These are phyloP conservation scores for Aspergillus haitiensis DNA, from an alignment of 495 filamentous ascomycete genomes.

Conservation along the genomic window DNA sequence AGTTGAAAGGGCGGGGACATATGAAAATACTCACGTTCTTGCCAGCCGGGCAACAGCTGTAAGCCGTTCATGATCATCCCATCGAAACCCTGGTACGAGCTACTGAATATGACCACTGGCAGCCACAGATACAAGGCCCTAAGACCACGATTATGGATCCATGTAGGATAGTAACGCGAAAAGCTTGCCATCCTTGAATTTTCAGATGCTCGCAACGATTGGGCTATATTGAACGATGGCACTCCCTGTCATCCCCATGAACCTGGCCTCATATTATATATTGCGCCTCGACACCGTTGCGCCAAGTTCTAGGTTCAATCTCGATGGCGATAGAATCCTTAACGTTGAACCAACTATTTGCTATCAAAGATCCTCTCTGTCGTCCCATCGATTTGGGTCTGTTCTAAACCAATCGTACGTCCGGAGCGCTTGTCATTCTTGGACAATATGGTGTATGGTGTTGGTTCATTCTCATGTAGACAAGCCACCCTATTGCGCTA, in stretches of 20 bases:
- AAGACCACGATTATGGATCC: slow-evolving; percentile 10
- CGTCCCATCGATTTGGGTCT: not conserved
- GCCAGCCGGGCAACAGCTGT: slow-evolving; percentile 13
- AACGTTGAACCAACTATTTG: not conserved
- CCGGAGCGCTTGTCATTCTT: slow-evolving; percentile 7
- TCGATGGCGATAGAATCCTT: not conserved
- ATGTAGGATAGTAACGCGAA: not conserved
- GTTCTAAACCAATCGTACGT: not conserved
- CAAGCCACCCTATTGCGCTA: slow-evolving; percentile 7
- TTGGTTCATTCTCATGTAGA: not conserved
- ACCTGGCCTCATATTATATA: not conserved
- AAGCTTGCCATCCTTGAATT: not conserved
- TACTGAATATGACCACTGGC: slow-evolving; percentile 6
- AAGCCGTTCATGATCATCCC: slow-evolving; percentile 12
- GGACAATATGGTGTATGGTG: not conserved
- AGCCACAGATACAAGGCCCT: slow-evolving; percentile 5
- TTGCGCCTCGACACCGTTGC: not conserved
- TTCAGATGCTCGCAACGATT: not conserved
- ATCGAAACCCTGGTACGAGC: slow-evolving; percentile 9
- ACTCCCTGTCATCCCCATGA: not conserved
- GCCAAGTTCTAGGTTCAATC: not conserved
- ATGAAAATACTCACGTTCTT: not conserved
- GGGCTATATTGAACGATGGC: not conserved
- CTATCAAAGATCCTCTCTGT: not conserved
- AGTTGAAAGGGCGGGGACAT: not conserved